Conservation (phyloP, 495 filamentous ascomycete genomes). For the Xylaria bambusicola region DNA sequence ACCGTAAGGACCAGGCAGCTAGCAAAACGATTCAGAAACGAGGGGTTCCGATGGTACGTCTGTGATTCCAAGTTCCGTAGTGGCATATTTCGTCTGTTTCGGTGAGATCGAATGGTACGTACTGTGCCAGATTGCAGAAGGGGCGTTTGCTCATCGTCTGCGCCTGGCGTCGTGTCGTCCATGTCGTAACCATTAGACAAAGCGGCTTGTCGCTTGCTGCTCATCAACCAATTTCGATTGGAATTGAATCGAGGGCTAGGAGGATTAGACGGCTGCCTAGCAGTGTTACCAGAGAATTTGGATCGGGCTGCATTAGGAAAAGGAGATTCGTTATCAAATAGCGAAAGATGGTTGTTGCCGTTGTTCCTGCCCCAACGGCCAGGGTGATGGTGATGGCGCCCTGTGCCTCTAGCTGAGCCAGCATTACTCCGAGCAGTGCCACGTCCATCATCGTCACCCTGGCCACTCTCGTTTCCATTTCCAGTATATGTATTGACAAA, state of each 20-base stretch:
- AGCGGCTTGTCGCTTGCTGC: slow-evolving; percentile 35
- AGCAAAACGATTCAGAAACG: slow-evolving; percentile 70
- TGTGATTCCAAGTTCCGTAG: slow-evolving; percentile 76
- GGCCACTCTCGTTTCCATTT: slow-evolving; percentile 60
- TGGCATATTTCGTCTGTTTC: slow-evolving; percentile 58
- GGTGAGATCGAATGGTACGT: slow-evolving; percentile 60
- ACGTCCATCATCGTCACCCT: slow-evolving; percentile 64
- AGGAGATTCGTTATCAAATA: slow-evolving; percentile 79
- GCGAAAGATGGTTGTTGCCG: slow-evolving; percentile 66
- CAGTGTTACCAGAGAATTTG: slow-evolving; percentile 39
- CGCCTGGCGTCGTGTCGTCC: slow-evolving; percentile 59
- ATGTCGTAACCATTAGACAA: slow-evolving; percentile 53
- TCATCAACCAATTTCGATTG: slow-evolving; percentile 28
- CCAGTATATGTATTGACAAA: slow-evolving; percentile 82
- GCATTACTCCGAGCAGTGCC: slow-evolving; percentile 59
- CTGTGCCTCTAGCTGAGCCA: slow-evolving; percentile 65
- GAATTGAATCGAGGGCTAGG: slow-evolving; percentile 48
- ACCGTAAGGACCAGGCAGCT: slow-evolving; percentile 76
- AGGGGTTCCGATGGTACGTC: slow-evolving; percentile 61
- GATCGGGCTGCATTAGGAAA: slow-evolving; percentile 47
- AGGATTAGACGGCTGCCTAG: slow-evolving; percentile 65
- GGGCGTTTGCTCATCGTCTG: slow-evolving; percentile 89
- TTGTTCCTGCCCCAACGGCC: slow-evolving; percentile 67
- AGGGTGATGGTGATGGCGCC: slow-evolving; percentile 71
- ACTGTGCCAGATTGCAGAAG: slow-evolving; percentile 56